phyloP scores from a whole-genome alignment of 1,139 yeast species.

The Candida sanyaensis region DNA sequence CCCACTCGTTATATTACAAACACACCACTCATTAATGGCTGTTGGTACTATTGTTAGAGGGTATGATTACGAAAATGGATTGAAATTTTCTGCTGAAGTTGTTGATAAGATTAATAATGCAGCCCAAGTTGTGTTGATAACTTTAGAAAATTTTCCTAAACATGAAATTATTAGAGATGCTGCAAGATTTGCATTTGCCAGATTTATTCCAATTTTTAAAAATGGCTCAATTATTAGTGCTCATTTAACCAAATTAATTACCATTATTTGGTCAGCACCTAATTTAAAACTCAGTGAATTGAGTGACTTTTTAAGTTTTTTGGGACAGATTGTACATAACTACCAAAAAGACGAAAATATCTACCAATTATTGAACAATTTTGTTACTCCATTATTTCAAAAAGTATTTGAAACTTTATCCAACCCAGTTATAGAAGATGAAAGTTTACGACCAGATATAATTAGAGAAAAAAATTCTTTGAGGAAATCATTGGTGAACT shows the following conservation, averaged over 20 bases:
- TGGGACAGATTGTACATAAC: slow-evolving; percentile 85
- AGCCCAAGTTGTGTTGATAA: slow-evolving; percentile 80
- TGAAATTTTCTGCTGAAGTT: slow-evolving; percentile 33
- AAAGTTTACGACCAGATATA: slow-evolving; percentile 45
- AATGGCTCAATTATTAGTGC: slow-evolving; percentile 35
- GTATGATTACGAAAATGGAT: slow-evolving; percentile 49
- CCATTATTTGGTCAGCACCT: slow-evolving; percentile 69
- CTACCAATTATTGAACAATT: slow-evolving; percentile 70
- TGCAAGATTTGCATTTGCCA: slow-evolving; percentile 81
- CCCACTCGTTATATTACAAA: slow-evolving; percentile 59
- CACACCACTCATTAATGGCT: slow-evolving; percentile 86
- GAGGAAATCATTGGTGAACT: slow-evolving; percentile 68
- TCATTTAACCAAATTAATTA: slow-evolving; percentile 72
- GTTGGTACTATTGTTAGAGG: slow-evolving; percentile 91
- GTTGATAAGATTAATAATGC: slow-evolving; percentile 65
- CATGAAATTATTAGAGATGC: slow-evolving; percentile 80
- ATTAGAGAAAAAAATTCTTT: slow-evolving; percentile 61
- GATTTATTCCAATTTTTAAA: slow-evolving; percentile 73
- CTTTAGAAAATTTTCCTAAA: slow-evolving; percentile 72
- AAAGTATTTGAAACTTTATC: slow-evolving; percentile 62
- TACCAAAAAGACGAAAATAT: slow-evolving; percentile 68
- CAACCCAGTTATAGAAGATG: slow-evolving; percentile 20
- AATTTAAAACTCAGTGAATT: slow-evolving; percentile 66
- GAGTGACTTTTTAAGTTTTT: slow-evolving; percentile 77
- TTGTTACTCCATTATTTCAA: slow-evolving; percentile 71